Evolutionary conservation across 2,329 filamentous ascomycete species (phyloP), one percentile per base, ranked within the genome.

Genomic region (Exophiala sideris): DNA sequence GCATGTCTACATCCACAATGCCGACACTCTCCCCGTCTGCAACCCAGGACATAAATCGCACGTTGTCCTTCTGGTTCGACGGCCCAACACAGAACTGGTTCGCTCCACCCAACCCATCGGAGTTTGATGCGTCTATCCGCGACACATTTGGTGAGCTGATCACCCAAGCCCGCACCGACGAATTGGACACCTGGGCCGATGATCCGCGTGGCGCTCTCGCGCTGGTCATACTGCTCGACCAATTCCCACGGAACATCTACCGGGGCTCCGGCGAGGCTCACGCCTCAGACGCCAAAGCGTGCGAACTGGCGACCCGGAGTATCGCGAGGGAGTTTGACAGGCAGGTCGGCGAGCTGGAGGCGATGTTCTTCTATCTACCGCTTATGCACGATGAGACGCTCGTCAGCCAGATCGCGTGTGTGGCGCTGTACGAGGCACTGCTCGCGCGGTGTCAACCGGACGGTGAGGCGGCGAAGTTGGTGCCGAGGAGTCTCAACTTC

Each of bases 191-290:
- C 8, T 61, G 45, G 57, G 34, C 6, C 50, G 56, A 12, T 9
- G 56, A 8, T 40, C 65, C 48, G 14, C 63, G 50, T 11, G 67
- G 69, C 5, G 64, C 66, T 6, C 61, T 71, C 18, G 70, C 70
- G 6, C 60, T 71, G 10, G 65, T 72, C 35, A 59, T 73, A n/a
- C 66, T 72, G 1, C 66, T 72, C 5, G 70, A 73, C 57, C 70
- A 73, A 56, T 69, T 72, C 42, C 66, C 70, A 8, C 66, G 70
- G 3, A 72, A 72, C 41, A 61, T 72, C 42, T 71, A 67, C 54
- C 65, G 70, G 10, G 64, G 65, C 8, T 66, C 66, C 1, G 58
- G 63, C 5, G 55, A 65, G 8, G 65, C 68, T 14, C 71, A 66
- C 52, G 64, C 63, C 6, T 66, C 66, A 12, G 71, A 71, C 50